Evolutionary conservation across 495 filamentous ascomycete species (phyloP), one percentile per base, ranked within the genome.

Genomic region (Podospora pseudoanserina): DNA sequence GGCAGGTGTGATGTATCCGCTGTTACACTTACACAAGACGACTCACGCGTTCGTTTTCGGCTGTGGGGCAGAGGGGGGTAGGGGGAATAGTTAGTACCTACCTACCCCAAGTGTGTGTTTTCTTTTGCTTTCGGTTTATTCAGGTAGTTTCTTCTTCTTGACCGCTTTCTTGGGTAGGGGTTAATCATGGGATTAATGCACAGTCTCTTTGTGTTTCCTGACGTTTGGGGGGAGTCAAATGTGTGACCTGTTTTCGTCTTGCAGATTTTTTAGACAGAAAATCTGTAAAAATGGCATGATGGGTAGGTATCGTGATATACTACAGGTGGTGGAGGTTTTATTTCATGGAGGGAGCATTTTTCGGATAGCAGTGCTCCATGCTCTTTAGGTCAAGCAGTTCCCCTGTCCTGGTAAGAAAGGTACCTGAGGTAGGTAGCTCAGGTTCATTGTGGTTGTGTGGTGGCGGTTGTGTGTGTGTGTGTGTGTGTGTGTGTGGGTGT

Each of bases 21-120:
- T 18, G 65, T 54, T 19, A 58, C 49, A 60, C 65, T 7, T 23
- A 62, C 13, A 7, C 15, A 3, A 30, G 18, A 32, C 26, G 15
- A 49, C n/a, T 23, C 15, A 61, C 32, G 4, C 5, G 16, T 61
- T 2, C 4, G 4, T 20, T n/a, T 34, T 62, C 60, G 60, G 60
- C 60, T 62, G 60, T 26, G 60, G 60, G 60, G 60, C 15, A 16
- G 59, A 2, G 59, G 4, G 61, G 61, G 34, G 61, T 63, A 44
- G 20, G 30, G 61, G 28, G 55, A 58, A 11, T 11, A 0, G 5
- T 11, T 11, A 39, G 2, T 39, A 39, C 34, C 23, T 23, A 23
- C 23, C 23, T 23, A 23, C 23, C 23, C 23, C 23, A 23, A 23
- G 23, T 23, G 23, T 23, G 23, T 23, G 23, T 23, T 23, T 23